Evolutionary conservation across 495 filamentous ascomycete genomes (phyloP).

Genomic region (Talaromyces proteolyticus): DNA sequence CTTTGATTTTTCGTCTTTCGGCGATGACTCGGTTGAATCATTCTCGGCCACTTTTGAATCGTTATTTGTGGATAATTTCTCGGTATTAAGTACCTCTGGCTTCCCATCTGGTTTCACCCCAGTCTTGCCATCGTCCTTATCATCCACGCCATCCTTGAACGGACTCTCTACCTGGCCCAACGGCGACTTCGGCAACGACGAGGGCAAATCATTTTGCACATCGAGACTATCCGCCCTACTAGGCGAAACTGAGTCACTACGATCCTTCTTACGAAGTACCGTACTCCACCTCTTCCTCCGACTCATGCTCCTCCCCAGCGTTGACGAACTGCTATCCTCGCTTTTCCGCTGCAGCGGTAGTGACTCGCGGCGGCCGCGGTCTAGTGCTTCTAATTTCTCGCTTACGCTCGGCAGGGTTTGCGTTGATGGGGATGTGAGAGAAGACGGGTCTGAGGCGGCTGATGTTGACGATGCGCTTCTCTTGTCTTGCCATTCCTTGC

Average conservation of each 20-base stretch:
- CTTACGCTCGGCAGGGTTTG: constrained; percentile 20
- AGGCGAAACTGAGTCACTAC: not conserved
- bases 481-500: constrained; percentile 54
- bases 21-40: no score
- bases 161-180: not conserved
- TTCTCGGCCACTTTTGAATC: no score
- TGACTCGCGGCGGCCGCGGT: not conserved
- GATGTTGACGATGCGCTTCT: constrained; percentile 21
- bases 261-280: constrained; percentile 31
- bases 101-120: no score
- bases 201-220: not conserved
- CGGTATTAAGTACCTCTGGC: no score
- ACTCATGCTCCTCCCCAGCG: constrained; percentile 32
- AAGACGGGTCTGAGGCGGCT: not conserved
- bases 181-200: constrained; percentile 3
- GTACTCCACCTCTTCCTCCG: constrained; percentile 42
- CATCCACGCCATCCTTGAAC: not conserved
- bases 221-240: constrained; percentile 1
- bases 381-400: constrained; percentile 24
- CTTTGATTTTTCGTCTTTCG: no score
- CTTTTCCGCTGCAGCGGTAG: constrained; percentile 17
- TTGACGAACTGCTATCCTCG: constrained; percentile 22
- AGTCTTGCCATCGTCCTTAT: not conserved
- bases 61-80: no score
- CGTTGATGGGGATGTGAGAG: constrained; percentile 22